These are phyloP conservation scores for Pseudogymnoascus verrucosus DNA, from an alignment of 2,329 filamentous ascomycete genomes.

Conservation along the genomic window DNA sequence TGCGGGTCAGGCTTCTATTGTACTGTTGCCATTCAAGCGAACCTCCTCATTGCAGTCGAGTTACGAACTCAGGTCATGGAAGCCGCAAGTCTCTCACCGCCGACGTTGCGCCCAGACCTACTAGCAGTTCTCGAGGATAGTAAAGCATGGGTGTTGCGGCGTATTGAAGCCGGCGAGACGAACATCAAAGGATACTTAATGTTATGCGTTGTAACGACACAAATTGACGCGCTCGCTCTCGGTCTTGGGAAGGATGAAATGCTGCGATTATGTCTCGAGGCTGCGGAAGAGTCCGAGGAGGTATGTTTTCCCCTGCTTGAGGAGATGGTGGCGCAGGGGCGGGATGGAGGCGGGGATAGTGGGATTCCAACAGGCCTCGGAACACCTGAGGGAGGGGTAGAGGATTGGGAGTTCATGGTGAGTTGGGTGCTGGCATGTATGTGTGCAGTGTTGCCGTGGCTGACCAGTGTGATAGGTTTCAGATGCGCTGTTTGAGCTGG, in stretches of 20 bases:
- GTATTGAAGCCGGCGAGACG: slow-evolving; percentile 36
- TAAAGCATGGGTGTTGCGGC: slow-evolving; percentile 28
- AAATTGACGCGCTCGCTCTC: slow-evolving; percentile 35
- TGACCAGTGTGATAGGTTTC: slow-evolving; percentile 22
- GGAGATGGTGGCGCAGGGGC: slow-evolving; percentile 19
- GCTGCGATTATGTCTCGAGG: slow-evolving; percentile 28
- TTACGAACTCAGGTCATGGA: slow-evolving; percentile 35
- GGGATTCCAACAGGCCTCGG: slow-evolving; percentile 21
- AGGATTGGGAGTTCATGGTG: slow-evolving; percentile 38
- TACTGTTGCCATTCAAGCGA: slow-evolving; percentile 28
- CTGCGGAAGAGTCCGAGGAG: slow-evolving; percentile 31
- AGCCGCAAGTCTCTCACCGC: slow-evolving; percentile 31
- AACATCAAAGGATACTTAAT: slow-evolving; percentile 34
- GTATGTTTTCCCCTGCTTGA: slow-evolving; percentile 30
- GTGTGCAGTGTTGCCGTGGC: neutral
- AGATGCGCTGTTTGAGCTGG: slow-evolving; percentile 24
- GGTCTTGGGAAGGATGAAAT: slow-evolving; percentile 31
- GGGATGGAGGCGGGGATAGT: slow-evolving; percentile 12
- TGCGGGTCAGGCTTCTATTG: slow-evolving; percentile 37
- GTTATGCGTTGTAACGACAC: slow-evolving; percentile 31
- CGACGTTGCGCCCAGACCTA: slow-evolving; percentile 34
- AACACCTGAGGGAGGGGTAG: slow-evolving; percentile 23
- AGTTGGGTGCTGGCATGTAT: slow-evolving; percentile 17
- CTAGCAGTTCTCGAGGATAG: slow-evolving; percentile 35
- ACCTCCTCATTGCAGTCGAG: slow-evolving; percentile 34